These are phyloP conservation scores for Zygoascus meyerae DNA, from an alignment of 1,139 yeast genomes.

Conservation along the genomic window DNA sequence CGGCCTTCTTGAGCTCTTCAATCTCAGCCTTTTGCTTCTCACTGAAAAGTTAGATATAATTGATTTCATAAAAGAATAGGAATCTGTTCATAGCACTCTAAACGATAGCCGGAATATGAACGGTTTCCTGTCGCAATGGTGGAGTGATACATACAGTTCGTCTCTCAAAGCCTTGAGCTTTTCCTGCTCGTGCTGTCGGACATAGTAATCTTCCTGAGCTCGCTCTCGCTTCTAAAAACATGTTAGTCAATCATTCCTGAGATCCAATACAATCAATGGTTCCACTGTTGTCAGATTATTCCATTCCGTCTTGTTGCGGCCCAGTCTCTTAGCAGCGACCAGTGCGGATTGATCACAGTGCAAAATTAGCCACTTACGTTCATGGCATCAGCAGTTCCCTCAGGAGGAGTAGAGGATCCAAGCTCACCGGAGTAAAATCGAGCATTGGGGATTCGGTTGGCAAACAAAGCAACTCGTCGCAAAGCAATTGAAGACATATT, in stretches of 20 bases:
- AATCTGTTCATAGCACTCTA: too few species aligned
- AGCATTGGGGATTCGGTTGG: constrained; percentile 6
- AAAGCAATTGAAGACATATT: constrained; percentile 9
- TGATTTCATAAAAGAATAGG: not conserved
- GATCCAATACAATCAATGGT: too few species aligned
- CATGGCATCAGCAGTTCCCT: constrained; percentile 9
- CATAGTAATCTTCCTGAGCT: constrained; percentile 62
- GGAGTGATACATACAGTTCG: constrained; percentile 18
- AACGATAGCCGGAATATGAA: too few species aligned
- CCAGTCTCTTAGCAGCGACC: not conserved
- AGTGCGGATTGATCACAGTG: not conserved
- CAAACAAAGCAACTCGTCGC: constrained; percentile 6
- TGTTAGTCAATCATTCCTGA: constrained; percentile 11
- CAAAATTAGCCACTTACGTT: constrained; percentile 4
- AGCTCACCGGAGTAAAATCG: constrained; percentile 10
- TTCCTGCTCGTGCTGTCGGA: constrained; percentile 59
- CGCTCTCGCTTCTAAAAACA: constrained; percentile 53
- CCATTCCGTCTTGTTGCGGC: too few species aligned
- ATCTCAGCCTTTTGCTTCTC: constrained; percentile 29
- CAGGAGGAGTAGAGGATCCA: constrained; percentile 8
- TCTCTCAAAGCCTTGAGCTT: constrained; percentile 47
- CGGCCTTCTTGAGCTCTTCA: constrained; percentile 37
- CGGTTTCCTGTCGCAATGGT: not conserved
- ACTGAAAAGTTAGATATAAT: constrained; percentile 7
- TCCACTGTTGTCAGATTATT: too few species aligned